Evolutionary conservation across 83 land plant genomes (phyloP).

Genomic region (Isoetes engelmannii): DNA sequence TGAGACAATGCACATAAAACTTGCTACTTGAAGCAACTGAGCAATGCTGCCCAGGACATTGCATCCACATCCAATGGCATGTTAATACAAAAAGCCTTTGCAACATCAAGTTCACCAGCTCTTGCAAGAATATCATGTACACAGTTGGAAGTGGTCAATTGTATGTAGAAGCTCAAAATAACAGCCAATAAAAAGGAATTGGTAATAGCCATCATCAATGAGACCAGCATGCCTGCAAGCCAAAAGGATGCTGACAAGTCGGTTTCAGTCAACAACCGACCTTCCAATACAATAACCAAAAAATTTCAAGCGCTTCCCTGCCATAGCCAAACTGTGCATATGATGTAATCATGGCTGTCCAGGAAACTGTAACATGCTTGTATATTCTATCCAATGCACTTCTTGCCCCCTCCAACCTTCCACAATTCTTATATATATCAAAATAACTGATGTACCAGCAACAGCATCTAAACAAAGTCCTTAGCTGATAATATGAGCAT

Average conservation of each 20-base stretch:
- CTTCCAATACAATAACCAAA: slow-evolving; percentile 3
- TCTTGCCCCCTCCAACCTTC: neutral
- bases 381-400: neutral
- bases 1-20: neutral
- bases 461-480: neutral
- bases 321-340: slow-evolving; percentile 8
- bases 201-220: neutral
- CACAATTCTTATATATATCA: slow-evolving; percentile 13
- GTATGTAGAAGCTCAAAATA: too few species aligned
- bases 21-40: slow-evolving; percentile 2
- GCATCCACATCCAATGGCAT: slow-evolving; percentile 14
- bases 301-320: neutral
- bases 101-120: slow-evolving; percentile 9
- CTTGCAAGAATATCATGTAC: slow-evolving; percentile 13
- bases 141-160: slow-evolving; percentile 1
- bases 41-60: slow-evolving; percentile 11
- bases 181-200: neutral
- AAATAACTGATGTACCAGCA: neutral
- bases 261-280: neutral
- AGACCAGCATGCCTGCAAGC: slow-evolving; percentile 21
- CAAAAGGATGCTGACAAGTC: neutral
- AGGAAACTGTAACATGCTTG: neutral
- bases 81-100: slow-evolving; percentile 1
- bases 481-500: neutral
- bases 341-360: slow-evolving; percentile 13